Evolutionary conservation across 345 rosid species (phyloP), one percentile per base, ranked within the genome.

Genomic region (Mallotus nudiflorus): DNA sequence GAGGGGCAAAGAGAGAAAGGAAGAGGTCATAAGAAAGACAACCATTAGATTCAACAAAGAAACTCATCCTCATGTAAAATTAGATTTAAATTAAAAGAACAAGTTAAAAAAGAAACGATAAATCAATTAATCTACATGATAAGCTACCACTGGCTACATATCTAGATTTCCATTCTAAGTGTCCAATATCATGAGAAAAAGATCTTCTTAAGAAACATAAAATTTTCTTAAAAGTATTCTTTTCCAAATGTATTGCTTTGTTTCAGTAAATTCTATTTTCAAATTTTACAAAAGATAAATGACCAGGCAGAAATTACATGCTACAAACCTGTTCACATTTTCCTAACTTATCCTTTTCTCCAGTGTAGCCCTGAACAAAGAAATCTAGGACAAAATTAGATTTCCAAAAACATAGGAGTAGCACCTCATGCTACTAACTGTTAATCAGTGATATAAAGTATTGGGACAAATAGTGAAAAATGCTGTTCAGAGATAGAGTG

Each of bases 331-430:
- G 87, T 79, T 93, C 98, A 66, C 98, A 93, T 84, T 85, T 93
- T 76, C 98, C 97, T 60, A 93, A 82, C 81, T 88, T 91, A 16
- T 88, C 90, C 76, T 79, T 87, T 54, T 93, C 98, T 75, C 97
- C 96, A 49, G 62, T 88, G 78, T 91, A 89, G 49, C 92, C 91
- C 98, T 91, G 75, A 63, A 78, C 66, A 78, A 60, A 78, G 33
- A 63, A 62, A 66, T 69, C 18, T 50, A n/a, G 58, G 58, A 57
- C 11, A 45, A 27, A 46, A 72, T 52, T 59, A 59, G 35, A 64
- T 50, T 12, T 56, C 55, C 42, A 63, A 61, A 64, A 62, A 58
- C 59, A 70, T 35, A 22, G 60, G 20, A 46, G 16, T 5, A 58
- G 46, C 59, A 77, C 61, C 71, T 80, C 37, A 62, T 68, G 65